phyloP scores from a whole-genome alignment of 805 yeast genomes.

The Ogataea nakhonphanomensis region DNA sequence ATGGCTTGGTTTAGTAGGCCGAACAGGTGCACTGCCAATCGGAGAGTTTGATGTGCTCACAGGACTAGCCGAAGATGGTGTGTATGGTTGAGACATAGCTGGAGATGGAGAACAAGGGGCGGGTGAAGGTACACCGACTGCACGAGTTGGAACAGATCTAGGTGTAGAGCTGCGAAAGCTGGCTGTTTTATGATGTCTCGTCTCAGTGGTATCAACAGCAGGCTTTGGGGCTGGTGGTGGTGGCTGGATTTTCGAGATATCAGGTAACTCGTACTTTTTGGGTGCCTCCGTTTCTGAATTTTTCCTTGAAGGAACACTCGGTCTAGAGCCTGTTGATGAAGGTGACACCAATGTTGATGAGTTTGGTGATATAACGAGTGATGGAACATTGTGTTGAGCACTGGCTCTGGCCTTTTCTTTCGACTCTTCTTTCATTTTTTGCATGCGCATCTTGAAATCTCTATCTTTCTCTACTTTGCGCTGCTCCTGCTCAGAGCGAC shows the following conservation, averaged over 20 bases:
- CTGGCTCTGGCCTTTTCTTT: conserved; percentile 24
- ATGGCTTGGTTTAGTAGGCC: conserved; percentile 20
- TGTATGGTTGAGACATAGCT: no score
- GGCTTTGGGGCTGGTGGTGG: conserved; percentile 25
- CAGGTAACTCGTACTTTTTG: conserved; percentile 24
- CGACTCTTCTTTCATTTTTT: conserved; percentile 28
- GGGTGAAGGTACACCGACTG: conserved; percentile 3
- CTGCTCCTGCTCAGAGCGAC: conserved; percentile 24
- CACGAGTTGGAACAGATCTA: not conserved
- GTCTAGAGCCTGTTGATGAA: conserved; percentile 8
- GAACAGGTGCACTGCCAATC: not conserved
- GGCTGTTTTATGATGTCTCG: not conserved
- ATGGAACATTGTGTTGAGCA: conserved; percentile 6
- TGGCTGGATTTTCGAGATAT: conserved; percentile 28
- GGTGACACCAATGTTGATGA: conserved; percentile 10
- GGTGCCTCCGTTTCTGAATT: conserved; percentile 13
- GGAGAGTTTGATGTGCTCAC: no score
- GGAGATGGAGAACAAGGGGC: not conserved
- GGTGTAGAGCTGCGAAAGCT: not conserved
- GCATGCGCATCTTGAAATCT: conserved; percentile 25
- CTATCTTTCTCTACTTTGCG: conserved; percentile 22
- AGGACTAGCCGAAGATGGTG: no score
- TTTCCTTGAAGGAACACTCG: conserved; percentile 13
- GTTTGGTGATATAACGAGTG: conserved; percentile 2
- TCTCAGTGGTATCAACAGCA: no score